These are phyloP conservation scores for Phytophthora palmivora DNA, from an alignment of 352 stramenopile genomes.

Conservation along the genomic window DNA sequence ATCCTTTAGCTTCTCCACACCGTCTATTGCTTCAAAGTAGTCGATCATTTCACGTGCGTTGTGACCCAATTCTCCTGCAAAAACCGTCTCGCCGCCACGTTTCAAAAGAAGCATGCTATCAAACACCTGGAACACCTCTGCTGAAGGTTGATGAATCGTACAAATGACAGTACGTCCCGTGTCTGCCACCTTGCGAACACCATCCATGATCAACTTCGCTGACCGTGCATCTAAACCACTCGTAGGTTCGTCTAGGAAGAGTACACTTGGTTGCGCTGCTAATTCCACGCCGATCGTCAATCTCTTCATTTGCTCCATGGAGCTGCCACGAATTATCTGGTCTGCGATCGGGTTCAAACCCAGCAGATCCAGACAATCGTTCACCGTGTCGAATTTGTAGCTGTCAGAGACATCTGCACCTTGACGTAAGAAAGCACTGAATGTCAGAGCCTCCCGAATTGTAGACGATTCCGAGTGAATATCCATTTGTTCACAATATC, in stretches of 20 bases:
- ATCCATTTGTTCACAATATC: conserved; percentile 30
- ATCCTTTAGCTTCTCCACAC: conserved; percentile 7
- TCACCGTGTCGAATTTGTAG: conserved; percentile 20
- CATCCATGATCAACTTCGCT: conserved; percentile 26
- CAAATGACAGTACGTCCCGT: conserved; percentile 14
- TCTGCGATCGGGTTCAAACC: conserved; percentile 20
- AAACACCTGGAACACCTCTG: conserved; percentile 23
- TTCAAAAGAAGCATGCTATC: conserved; percentile 23
- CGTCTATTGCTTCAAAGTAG: conserved; percentile 19
- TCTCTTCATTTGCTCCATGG: conserved; percentile 31
- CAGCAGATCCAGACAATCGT: conserved; percentile 13
- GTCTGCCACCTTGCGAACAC: conserved; percentile 26
- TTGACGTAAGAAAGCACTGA: conserved; percentile 19
- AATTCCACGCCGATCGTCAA: conserved; percentile 25
- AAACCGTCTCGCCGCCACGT: conserved; percentile 22
- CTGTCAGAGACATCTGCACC: conserved; percentile 10
- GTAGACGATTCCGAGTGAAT: conserved; percentile 21
- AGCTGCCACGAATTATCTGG: conserved; percentile 28
- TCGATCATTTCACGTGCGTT: conserved; percentile 22
- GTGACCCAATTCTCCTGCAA: conserved; percentile 11
- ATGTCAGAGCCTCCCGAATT: conserved; percentile 20
- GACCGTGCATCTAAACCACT: conserved; percentile 25
- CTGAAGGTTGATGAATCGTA: conserved; percentile 20
- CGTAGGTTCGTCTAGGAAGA: conserved; percentile 28
- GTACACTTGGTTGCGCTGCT: conserved; percentile 15